Evolutionary conservation across 352 stramenopile species (phyloP).

Genomic region (Labyrinthula sp.): DNA sequence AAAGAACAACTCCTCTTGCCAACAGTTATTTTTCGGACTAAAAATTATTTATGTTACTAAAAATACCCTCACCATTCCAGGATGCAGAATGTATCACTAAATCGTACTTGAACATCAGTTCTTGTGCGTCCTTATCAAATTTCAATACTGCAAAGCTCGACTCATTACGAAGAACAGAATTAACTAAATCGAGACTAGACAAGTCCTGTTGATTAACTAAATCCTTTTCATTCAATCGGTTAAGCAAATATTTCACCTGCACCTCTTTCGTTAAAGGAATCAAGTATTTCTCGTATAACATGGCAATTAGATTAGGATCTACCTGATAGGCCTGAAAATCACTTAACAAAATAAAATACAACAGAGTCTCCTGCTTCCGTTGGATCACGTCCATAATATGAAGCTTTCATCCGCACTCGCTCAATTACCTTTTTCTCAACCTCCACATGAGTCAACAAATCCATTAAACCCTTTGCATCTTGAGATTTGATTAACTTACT

Average conservation of each 20-base stretch:
- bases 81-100: no score
- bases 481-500: slow-evolving; percentile 65
- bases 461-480: slow-evolving; percentile 81
- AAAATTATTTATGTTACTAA: no score
- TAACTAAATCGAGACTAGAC: no score
- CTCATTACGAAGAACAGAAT: no score
- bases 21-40: no score
- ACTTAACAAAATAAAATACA: no score
- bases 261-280: slow-evolving; percentile 97
- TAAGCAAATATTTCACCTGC: slow-evolving; percentile 69
- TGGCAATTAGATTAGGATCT: slow-evolving; percentile 77
- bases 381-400: slow-evolving; percentile 66
- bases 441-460: slow-evolving; percentile 68
- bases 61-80: no score
- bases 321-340: slow-evolving; percentile 65
- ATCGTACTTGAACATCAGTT: no score
- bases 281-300: slow-evolving; percentile 86
- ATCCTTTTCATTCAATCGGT: slow-evolving; percentile 52
- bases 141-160: no score
- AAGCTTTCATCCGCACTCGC: slow-evolving; percentile 79
- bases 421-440: slow-evolving; percentile 66
- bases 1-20: no score
- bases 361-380: slow-evolving; percentile 33
- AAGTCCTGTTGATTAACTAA: no score
- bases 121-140: no score